Evolutionary conservation across 441 rosid genomes (phyloP), one percentile per base, ranked within the genome.

Genomic region (Euphorbia celastroides): DNA sequence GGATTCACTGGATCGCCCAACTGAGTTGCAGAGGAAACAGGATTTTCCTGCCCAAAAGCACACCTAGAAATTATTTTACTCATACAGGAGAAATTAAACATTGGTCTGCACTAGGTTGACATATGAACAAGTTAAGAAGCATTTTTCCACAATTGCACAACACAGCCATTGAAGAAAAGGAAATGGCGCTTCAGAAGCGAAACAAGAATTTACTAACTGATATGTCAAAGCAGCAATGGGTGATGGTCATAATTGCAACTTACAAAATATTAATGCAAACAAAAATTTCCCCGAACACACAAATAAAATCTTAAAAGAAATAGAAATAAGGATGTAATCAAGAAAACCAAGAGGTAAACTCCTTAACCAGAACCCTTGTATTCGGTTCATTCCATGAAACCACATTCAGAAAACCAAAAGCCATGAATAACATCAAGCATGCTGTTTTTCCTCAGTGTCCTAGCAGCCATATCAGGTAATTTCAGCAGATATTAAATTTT

Each of bases 1-100:
- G 82, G 77, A 62, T 77, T 70, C 74, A 75, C 75, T 58, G 79
- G 72, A 51, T 67, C 80, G 50, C 74, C 69, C 46, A 81, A 75
- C 56, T 57, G 79, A 17, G 70, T 64, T 23, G 65, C 72, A 41
- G 83, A 70, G 71, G 65, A 65, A 74, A 73, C 76, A 20, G 41
- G 70, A 64, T 65, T 64, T 71, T 78, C 85, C 92, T 86, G 75
- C 8, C 42, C 28, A 38, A 57, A 23, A 70, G 11, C 48, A 20
- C 52, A 42, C 4, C 34, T 54, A 65, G 57, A 30, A 20, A 36
- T 25, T 11, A 5, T 41, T 56, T 30, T 5, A 30, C 31, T 50
- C 36, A 20, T 20, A 48, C 50, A 9, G 9, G 44, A 34, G 11
- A 38, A 60, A 11, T 5, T n/a, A 28, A 66, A 28, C 62, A 62